Base-by-base conservation (phyloP, 257 asterid species). In the Gentiana straminea region DNA sequence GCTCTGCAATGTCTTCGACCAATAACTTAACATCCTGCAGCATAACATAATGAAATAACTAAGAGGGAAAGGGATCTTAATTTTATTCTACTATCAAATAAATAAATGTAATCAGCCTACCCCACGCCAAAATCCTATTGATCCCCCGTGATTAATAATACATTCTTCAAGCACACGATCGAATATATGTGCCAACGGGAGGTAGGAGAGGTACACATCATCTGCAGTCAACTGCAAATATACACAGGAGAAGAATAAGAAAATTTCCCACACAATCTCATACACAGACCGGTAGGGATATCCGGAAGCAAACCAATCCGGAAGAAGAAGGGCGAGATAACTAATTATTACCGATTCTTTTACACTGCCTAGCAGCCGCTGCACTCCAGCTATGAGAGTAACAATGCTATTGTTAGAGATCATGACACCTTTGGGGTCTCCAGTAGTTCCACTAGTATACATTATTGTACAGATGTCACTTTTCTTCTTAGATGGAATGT, bases 41-140 rank as follows among this genome's bases (percentile, higher is more conserved):
- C 46, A 67, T 8, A 68, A 61, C 12, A 70, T 6, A 71, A 35
- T 60, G 7, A 2, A 47, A 3, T n/a, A 49, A 15, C 59, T 35
- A 32, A 60, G 52, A 35, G 47, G 32, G 4, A 46, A 57, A 57
- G 48, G 2, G 49, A 63, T 55, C 13, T 33, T 54, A 8, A 46
- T 24, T 49, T 54, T 43, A 33, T 44, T 38, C 35, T 33, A 13
- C 44, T 3, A 3, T 5, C 8, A 51, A 39, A 7, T 3, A 33
- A 57, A 13, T 4, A 37, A 39, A 49, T 60, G 52, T 46, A 57
- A 49, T 68, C 34, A 35, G 55, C 84, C 72, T 73, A 91, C 98
- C 94, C 98, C 98, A 58, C 95, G 95, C 98, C 98, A 91, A 78
- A 91, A 91, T 75, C 98, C 98, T 67, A 91, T 87, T 62, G 98